Evolutionary conservation across 371 early-diverging fungal species (phyloP), one percentile per base, ranked within the genome.

Genomic region (Apophysomyces sp.): DNA sequence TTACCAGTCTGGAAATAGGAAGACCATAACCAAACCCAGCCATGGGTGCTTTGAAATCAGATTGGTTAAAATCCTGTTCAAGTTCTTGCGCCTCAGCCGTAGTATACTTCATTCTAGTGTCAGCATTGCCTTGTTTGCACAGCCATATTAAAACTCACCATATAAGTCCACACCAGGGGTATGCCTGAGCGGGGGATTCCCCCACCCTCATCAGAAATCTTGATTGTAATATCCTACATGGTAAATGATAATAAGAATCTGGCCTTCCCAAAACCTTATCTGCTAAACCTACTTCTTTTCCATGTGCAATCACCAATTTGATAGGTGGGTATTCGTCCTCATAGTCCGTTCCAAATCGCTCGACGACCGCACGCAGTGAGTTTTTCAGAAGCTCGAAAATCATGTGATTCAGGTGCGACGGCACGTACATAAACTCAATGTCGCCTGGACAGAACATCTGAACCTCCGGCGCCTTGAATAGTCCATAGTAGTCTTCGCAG

Each of bases 331-430:
- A 98, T 36, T 85, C 83, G 54, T 95, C 96, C 15, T 86, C 89
- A 54, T 77, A 76, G 62, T 96, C 96, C 36, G 84, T 80, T 29
- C 96, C 96, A 71, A 88, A 91, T 55, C 88, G 78, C 75, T 98
- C 98, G 24, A 98, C 96, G 6, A 95, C 92, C 16, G 98, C 98
- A 37, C 98, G 89, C 61, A 97, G 84, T 27, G 92, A 92, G 78
- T 98, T 98, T 77, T 98, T 98, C 57, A 98, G 77, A 56, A 98
- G 81, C 83, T 98, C 98, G 81, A 98, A 98, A n/a, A 98, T 63
- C 96, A 96, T 95, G 74, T 98, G 98, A 73, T 93, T 95, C 68
- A 98, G 80, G 76, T 97, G 97, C 21, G 90, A 89, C 4, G 97
- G 97, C 36, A 97, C 94, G 73, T 98, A 98, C 93, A 94, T 95